Base-by-base conservation (phyloP, 2,329 filamentous ascomycete genomes). In the Chaetothyriales sp. region DNA sequence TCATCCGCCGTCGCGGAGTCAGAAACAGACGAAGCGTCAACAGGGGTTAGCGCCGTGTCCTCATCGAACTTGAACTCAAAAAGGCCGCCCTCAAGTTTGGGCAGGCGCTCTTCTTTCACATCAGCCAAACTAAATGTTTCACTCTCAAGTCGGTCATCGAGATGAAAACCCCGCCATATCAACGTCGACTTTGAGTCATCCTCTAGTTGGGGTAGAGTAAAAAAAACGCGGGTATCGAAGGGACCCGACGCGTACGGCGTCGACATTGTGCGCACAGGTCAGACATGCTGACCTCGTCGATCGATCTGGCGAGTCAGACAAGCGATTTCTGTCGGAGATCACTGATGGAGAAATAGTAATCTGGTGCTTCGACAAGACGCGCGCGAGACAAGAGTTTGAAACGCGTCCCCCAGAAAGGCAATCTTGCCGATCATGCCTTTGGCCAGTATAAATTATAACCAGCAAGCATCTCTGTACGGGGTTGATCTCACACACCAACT, bases 1-100 rank as follows among this genome's bases (percentile, higher is more conserved):
- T 60, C 56, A 43, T 61, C 54, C 18, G 54, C 55, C 1, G 58
- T 58, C 20, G 64, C 61, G 25, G 50, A 53, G 5, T 48, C 43
- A 18, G 47, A 50, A 45, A 40, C 43, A 13, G 54, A 58, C 10
- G 51, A 46, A 50, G 10, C 25, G 10, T 51, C 40, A 52, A 56
- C 29, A 56, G 33, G 43, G 25, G 53, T 54, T 20, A 49, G 51
- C 20, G 56, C 29, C 9, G 52, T 44, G 15, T 54, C 51, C 50
- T 55, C 49, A 25, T 58, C 51, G 18, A 59, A 40, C 6, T 53
- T 48, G 37, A 58, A 43, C 4, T 44, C 49, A 4, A 58, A 54
- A 18, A 54, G 18, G n/a, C 52, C 44, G 15, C 52, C 18, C 44
- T 46, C 29, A 15, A 58, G 49, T 13, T 20, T 20, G 8, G 56